Evolutionary conservation across 2,329 filamentous ascomycete genomes (phyloP).

Genomic region (Ophiocordyceps camponoti-saundersi): DNA sequence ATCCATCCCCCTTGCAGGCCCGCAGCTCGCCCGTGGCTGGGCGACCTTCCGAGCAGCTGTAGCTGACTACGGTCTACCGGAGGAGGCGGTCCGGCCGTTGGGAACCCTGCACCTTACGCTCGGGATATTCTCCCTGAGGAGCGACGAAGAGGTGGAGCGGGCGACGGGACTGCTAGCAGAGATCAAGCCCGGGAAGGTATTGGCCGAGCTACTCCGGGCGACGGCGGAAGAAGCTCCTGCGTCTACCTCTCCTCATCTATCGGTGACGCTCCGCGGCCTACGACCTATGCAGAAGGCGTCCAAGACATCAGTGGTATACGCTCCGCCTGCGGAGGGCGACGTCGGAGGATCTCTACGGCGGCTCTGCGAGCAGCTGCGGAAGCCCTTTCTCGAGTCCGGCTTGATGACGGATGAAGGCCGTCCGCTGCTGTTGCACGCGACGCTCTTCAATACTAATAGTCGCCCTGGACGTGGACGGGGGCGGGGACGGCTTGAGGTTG

Average conservation of each 20-base stretch:
- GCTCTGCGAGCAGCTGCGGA: slow-evolving; percentile 40
- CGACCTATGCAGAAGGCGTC: slow-evolving; percentile 40
- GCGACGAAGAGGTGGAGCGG: slow-evolving; percentile 25
- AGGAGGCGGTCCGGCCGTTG: slow-evolving; percentile 53
- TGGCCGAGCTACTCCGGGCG: slow-evolving; percentile 4
- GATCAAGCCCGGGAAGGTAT: slow-evolving; percentile 6
- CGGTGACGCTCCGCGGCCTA: slow-evolving; percentile 35
- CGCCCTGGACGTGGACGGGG: slow-evolving; percentile 37
- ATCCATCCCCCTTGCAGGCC: slow-evolving; percentile 52
- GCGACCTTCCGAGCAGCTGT: slow-evolving; percentile 44
- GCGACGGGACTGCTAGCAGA: slow-evolving; percentile 22
- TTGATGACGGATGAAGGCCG: slow-evolving; percentile 40
- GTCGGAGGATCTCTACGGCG: slow-evolving; percentile 26
- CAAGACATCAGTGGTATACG: slow-evolving; percentile 48
- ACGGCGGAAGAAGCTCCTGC: too few species aligned
- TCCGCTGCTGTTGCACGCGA: slow-evolving; percentile 64
- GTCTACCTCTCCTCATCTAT: not conserved
- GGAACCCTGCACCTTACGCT: slow-evolving; percentile 76
- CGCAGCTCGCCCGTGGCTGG: slow-evolving; percentile 48
- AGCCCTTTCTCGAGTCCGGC: slow-evolving; percentile 34
- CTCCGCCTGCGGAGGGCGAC: slow-evolving; percentile 34
- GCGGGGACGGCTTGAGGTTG: slow-evolving; percentile 26
- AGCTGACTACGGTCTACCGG: slow-evolving; percentile 34
- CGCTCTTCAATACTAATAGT: slow-evolving; percentile 61
- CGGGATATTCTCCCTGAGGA: slow-evolving; percentile 60